Conservation (phyloP, 1,284 basidiomycete genomes). For the Leccinum fallax region DNA sequence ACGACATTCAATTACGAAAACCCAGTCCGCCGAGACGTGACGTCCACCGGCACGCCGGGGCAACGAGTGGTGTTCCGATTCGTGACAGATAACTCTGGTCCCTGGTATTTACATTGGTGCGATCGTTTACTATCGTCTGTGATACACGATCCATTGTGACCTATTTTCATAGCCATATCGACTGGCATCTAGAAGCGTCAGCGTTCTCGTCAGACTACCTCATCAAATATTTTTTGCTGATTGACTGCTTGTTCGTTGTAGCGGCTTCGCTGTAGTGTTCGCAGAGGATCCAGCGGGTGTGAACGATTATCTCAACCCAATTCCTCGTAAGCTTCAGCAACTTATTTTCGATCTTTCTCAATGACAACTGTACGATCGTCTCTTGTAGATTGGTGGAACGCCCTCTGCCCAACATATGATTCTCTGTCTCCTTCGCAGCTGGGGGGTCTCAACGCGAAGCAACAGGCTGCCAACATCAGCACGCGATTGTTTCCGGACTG, state of each 20-base stretch:
- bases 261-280: constrained; percentile 43
- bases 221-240: not conserved
- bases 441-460: not conserved
- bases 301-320: constrained; percentile 10
- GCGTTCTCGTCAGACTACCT: constrained; percentile 2
- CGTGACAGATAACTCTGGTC: not conserved
- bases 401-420: not conserved
- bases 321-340: constrained; percentile 15
- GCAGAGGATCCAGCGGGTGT: constrained; percentile 37
- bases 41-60: not conserved
- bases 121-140: not conserved
- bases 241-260: constrained; percentile 9
- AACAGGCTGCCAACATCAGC: not conserved
- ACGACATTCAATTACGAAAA: not conserved
- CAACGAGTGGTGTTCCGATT: not conserved
- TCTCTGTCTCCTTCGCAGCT: not conserved
- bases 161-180: constrained; percentile 40
- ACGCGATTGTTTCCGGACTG: not conserved
- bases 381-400: not conserved
- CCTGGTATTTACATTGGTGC: constrained; percentile 42
- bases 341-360: not conserved
- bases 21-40: not conserved
- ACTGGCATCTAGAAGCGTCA: constrained; percentile 48
- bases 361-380: not conserved
- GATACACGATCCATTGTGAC: not conserved